These are phyloP conservation scores for Thielaviopsis euricoi DNA, from an alignment of 2,329 filamentous ascomycete species.

Conservation along the genomic window DNA sequence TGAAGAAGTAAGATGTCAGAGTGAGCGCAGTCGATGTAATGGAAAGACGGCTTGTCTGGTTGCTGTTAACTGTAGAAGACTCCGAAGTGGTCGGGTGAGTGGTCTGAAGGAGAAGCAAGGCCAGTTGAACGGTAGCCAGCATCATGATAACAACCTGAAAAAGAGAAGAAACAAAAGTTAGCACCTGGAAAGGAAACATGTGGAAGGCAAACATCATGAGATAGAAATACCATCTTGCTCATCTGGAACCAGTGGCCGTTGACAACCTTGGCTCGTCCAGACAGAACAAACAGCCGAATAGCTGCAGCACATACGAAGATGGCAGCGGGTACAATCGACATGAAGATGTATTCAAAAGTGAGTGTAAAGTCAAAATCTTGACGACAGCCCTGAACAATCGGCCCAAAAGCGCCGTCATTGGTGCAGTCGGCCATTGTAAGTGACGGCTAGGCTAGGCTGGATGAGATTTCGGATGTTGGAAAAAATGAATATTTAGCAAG, in stretches of 20 bases:
- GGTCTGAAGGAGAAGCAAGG: conserved; percentile 18
- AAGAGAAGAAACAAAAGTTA: background rate
- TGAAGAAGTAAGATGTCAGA: conserved; percentile 18
- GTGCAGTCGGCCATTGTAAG: conserved; percentile 14
- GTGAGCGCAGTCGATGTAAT: conserved; percentile 18
- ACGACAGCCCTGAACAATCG: conserved; percentile 28
- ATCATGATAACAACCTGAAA: conserved; percentile 16
- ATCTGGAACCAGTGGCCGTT: conserved; percentile 20
- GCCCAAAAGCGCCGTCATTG: conserved; percentile 26
- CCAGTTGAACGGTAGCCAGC: conserved; percentile 19
- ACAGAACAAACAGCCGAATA: conserved; percentile 19
- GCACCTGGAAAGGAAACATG: background rate
- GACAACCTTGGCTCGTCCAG: conserved; percentile 20
- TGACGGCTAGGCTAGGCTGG: too few species aligned
- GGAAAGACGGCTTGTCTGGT: conserved; percentile 15
- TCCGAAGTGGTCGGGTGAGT: background rate
- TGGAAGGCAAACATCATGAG: conserved; percentile 1
- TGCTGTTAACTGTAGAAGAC: conserved; percentile 10
- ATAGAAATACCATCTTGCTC: conserved; percentile 17
- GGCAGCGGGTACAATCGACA: conserved; percentile 26
- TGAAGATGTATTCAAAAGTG: conserved; percentile 29
- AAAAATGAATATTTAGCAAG: too few species aligned
- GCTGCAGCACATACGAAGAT: conserved; percentile 23
- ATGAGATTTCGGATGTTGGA: too few species aligned
- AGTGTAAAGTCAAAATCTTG: conserved; percentile 34